Evolutionary conservation across 2,329 filamentous ascomycete species (phyloP).

Genomic region (Fusarium goolgardi): DNA sequence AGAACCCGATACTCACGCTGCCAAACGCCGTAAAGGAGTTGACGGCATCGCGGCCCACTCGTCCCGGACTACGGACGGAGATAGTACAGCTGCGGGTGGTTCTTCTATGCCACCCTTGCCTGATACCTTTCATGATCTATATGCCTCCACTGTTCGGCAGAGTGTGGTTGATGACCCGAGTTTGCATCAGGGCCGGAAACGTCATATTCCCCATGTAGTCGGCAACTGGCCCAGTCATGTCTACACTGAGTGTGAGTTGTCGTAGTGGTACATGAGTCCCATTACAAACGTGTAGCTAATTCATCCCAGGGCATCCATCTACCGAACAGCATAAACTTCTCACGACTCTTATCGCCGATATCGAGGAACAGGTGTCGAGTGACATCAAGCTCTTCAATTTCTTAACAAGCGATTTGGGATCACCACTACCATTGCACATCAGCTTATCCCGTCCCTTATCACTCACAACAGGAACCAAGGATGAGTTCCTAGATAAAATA

Average conservation of each 20-base stretch:
- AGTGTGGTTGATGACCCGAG: constrained; percentile 84
- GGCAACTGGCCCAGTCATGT: constrained; percentile 95
- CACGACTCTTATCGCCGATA: constrained; percentile 54
- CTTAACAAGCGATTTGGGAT: constrained; percentile 80
- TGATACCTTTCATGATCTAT: constrained; percentile 85
- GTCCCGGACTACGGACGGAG: constrained; percentile 7
- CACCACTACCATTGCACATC: constrained; percentile 85
- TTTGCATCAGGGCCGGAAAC: constrained; percentile 85
- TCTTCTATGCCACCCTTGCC: constrained; percentile 77
- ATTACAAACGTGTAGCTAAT: constrained; percentile 4
- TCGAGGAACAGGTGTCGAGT: constrained; percentile 51
- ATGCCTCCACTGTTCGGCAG: constrained; percentile 82
- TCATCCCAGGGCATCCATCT: constrained; percentile 64
- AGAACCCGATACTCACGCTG: constrained; percentile 49
- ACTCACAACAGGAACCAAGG: constrained; percentile 77
- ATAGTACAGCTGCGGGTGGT: background rate
- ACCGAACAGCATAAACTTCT: constrained; percentile 61
- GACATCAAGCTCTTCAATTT: constrained; percentile 70
- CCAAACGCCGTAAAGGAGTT: constrained; percentile 52
- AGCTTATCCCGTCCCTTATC: constrained; percentile 87
- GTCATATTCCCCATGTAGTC: constrained; percentile 83
- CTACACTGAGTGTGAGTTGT: constrained; percentile 86
- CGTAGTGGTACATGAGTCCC: background rate
- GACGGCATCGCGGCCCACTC: constrained; percentile 19
- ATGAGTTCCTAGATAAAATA: constrained; percentile 71